A percentile compares a stretch with the other conserved stretches of the same genome.
Evolutionary conservation across 202 grass and related monocot species (phyloP).

Genomic region (Zoysia matrella): DNA sequence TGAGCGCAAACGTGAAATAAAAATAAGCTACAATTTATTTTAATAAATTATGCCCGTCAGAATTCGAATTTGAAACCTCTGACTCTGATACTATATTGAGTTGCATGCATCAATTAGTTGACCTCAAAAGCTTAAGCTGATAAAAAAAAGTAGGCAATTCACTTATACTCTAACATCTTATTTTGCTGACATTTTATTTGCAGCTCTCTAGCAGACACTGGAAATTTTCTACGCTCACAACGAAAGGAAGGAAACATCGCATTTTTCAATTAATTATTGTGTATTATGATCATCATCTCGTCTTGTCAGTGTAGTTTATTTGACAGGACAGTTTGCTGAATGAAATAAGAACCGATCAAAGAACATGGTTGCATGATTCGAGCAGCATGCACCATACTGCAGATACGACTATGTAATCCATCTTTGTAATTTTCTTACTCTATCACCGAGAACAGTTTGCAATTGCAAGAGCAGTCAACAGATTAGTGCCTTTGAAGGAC

Average conservation of each 20-base stretch:
- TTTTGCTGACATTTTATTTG: conserved; percentile 7
- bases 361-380: conserved; percentile 21
- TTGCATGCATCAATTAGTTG: too few relatives aligned
- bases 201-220: not conserved
- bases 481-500: not conserved
- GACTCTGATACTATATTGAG: too few relatives aligned
- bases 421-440: not conserved
- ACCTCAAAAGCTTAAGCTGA: too few relatives aligned
- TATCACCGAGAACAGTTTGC: not conserved
- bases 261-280: conserved; percentile 18
- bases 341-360: not conserved
- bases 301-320: conserved; percentile 17
- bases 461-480: conserved; percentile 17
- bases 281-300: not conserved
- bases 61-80: too few relatives aligned
- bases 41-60: too few relatives aligned
- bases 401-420: not conserved
- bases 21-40: too few relatives aligned
- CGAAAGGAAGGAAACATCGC: not conserved
- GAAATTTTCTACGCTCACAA: conserved; percentile 5
- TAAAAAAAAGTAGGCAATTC: too few relatives aligned
- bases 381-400: not conserved
- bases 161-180: not conserved
- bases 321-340: conserved; percentile 27
- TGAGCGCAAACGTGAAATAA: too few relatives aligned